phyloP scores from a whole-genome alignment of 192 early-diverging fungal genomes.

The Linnemannia schmuckeri region DNA sequence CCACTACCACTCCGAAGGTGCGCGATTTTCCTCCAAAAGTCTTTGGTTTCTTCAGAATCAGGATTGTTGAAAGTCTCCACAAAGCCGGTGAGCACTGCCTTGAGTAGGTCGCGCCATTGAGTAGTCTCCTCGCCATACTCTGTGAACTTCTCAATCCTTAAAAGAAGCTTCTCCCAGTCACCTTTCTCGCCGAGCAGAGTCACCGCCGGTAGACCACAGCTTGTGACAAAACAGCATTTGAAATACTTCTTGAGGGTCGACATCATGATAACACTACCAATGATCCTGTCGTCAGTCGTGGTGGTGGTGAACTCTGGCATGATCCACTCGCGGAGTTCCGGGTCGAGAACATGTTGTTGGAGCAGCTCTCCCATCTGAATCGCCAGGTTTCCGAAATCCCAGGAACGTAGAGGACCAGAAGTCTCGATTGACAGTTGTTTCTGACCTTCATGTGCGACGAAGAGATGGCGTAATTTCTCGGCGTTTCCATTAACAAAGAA shows the following conservation, averaged over 20 bases:
- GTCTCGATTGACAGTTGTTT: conserved; percentile 9
- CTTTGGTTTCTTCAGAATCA: conserved; percentile 5
- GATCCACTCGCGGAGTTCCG: conserved; percentile 15
- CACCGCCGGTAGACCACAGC: conserved; percentile 20
- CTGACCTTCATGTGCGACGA: conserved; percentile 22
- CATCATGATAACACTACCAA: conserved; percentile 23
- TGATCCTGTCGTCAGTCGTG: conserved; percentile 12
- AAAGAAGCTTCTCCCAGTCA: conserved; percentile 27
- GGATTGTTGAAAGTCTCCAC: conserved; percentile 25
- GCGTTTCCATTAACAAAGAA: conserved; percentile 22
- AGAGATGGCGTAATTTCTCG: conserved; percentile 10
- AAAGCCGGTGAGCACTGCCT: conserved; percentile 13
- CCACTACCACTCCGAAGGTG: conserved; percentile 2
- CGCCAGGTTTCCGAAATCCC: conserved; percentile 21
- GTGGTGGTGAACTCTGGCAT: conserved; percentile 31
- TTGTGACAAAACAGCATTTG: background rate
- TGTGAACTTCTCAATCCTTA: conserved; percentile 11
- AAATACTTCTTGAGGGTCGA: conserved; percentile 31
- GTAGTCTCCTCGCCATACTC: conserved; percentile 19
- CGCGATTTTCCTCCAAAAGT: conserved; percentile 11
- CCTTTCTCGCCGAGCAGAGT: conserved; percentile 18
- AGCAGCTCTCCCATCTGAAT: conserved; percentile 21
- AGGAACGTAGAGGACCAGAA: background rate
- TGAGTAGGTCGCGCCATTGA: conserved; percentile 19
- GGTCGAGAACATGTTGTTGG: conserved; percentile 13